Conservation (phyloP, 345 rosid species). For the Angophora floribunda region DNA sequence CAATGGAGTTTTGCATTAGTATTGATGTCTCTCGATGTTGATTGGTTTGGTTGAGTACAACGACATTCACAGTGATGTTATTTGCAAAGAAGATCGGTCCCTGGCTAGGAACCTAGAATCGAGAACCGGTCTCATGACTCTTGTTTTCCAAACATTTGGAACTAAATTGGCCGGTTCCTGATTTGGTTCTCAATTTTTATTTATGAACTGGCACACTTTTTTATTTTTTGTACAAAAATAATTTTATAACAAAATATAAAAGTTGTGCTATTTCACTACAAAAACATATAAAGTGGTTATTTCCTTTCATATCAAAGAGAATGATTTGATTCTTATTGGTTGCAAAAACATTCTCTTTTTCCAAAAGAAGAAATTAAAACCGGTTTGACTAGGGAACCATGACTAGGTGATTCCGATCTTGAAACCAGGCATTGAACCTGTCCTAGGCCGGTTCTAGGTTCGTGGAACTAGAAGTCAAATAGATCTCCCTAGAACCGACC, state of each 20-base stretch:
- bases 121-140: neutral
- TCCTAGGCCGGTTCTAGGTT: neutral
- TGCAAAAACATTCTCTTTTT: neutral
- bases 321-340: neutral
- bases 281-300: neutral
- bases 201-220: accelerated
- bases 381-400: accelerated
- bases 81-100: accelerated
- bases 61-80: accelerated
- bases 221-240: neutral
- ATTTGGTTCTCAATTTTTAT: neutral
- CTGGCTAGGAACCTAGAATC: neutral
- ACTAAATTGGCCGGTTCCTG: accelerated
- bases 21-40: neutral
- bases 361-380: neutral
- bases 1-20: neutral
- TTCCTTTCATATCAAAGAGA: neutral
- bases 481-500: neutral
- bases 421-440: accelerated
- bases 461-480: accelerated
- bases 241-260: neutral
- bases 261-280: neutral
- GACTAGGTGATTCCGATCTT: accelerated
- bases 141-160: neutral
- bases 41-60: neutral